phyloP scores from a whole-genome alignment of 257 asterid genomes.

The Cordia subcordata region DNA sequence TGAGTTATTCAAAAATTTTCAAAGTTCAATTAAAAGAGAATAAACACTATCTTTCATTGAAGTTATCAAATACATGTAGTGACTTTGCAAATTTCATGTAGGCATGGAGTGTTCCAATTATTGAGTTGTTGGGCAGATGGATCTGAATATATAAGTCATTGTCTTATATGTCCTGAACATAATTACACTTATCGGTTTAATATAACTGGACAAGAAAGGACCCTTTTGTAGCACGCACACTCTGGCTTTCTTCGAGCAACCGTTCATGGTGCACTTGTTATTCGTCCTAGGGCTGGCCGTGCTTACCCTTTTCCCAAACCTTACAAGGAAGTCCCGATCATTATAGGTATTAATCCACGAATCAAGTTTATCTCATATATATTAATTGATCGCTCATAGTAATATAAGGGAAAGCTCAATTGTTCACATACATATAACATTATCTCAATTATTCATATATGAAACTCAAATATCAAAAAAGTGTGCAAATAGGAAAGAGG shows the following conservation, averaged over 20 bases:
- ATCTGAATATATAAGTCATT: slow-evolving; percentile 60
- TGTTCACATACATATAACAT: too few relatives aligned
- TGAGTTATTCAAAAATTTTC: too few relatives aligned
- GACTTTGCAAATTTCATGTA: background rate
- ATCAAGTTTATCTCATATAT: too few relatives aligned
- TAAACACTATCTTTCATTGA: background rate
- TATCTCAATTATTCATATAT: too few relatives aligned
- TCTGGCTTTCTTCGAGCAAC: slow-evolving; percentile 64
- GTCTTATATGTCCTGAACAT: slow-evolving; percentile 57
- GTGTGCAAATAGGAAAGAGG: too few relatives aligned
- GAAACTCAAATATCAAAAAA: too few relatives aligned
- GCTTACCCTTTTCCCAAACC: slow-evolving; percentile 39
- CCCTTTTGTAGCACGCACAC: slow-evolving; percentile 65
- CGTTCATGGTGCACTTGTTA: slow-evolving; percentile 52
- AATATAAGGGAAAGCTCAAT: too few relatives aligned
- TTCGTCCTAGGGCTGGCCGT: slow-evolving; percentile 49
- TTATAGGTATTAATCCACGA: slow-evolving; percentile 1
- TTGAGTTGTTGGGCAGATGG: slow-evolving; percentile 67
- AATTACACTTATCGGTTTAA: slow-evolving; percentile 55
- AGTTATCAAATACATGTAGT: background rate
- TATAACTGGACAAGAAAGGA: slow-evolving; percentile 54
- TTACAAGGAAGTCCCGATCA: background rate
- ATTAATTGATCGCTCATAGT: too few relatives aligned
- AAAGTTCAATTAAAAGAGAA: background rate
- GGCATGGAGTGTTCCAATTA: slow-evolving; percentile 69